Conservation (phyloP, 1,139 yeast species). For the Geotrichum phurueaensis region DNA sequence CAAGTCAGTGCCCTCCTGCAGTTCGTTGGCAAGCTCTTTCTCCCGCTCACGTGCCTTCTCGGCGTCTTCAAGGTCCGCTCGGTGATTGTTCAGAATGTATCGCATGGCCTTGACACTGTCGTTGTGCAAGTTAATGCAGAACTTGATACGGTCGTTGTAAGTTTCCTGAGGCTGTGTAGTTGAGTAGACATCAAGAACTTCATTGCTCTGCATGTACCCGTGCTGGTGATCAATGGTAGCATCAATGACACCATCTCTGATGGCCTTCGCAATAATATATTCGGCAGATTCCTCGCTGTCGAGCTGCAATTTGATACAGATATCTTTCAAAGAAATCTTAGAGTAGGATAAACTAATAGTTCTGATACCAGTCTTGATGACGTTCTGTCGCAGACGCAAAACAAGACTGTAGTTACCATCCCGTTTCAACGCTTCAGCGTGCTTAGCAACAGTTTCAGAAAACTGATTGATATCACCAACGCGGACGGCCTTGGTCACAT, state of each 20-base stretch:
- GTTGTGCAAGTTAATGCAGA: slow-evolving; percentile 84
- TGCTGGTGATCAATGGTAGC: slow-evolving; percentile 87
- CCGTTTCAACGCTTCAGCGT: slow-evolving; percentile 54
- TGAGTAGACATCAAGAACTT: slow-evolving; percentile 78
- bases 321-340: slow-evolving; percentile 82
- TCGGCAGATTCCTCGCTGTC: slow-evolving; percentile 96
- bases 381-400: slow-evolving; percentile 88
- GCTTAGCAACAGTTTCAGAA: slow-evolving; percentile 62
- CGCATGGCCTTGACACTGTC: slow-evolving; percentile 95
- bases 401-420: slow-evolving; percentile 86
- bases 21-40: slow-evolving; percentile 44
- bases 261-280: slow-evolving; percentile 93
- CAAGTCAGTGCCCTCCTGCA: slow-evolving; percentile 39
- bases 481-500: slow-evolving; percentile 86
- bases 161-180: slow-evolving; percentile 82
- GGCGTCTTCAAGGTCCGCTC: slow-evolving; percentile 48
- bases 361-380: slow-evolving; percentile 94
- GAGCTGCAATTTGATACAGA: slow-evolving; percentile 81
- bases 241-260: slow-evolving; percentile 95
- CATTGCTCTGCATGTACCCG: slow-evolving; percentile 89
- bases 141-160: slow-evolving; percentile 88
- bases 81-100: slow-evolving; percentile 56
- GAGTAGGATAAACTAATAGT: slow-evolving; percentile 89
- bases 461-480: slow-evolving; percentile 83
- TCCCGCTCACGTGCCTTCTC: slow-evolving; percentile 54